A percentile compares a stretch with the other conserved stretches of the same genome.
phyloP scores from a whole-genome alignment of 352 stramenopile species.

The Peronosclerospora sorghi region DNA sequence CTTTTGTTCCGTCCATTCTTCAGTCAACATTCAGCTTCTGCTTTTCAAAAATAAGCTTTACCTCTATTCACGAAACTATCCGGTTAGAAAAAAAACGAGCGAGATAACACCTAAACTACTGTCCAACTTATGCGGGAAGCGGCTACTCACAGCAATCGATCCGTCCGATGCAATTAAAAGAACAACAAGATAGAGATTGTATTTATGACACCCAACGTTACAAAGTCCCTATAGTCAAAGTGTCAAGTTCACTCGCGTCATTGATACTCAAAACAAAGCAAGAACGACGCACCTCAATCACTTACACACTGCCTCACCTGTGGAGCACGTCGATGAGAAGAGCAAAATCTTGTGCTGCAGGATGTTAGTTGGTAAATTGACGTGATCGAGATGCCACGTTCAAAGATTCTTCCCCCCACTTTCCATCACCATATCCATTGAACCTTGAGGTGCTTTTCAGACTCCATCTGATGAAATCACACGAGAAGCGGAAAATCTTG shows the following conservation, averaged over 20 bases:
- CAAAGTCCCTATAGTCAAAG: constrained; percentile 14
- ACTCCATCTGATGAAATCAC: constrained; percentile 43
- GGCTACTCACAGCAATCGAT: constrained; percentile 16
- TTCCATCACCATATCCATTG: constrained; percentile 13
- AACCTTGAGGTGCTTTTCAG: constrained; percentile 22
- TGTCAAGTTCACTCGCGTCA: not conserved
- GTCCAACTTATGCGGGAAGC: constrained; percentile 29
- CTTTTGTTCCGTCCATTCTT: too few species aligned
- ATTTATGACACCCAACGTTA: constrained; percentile 17
- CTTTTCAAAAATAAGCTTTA: constrained; percentile 33
- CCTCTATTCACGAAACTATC: constrained; percentile 5
- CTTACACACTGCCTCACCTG: constrained; percentile 17
- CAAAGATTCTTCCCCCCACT: not conserved
- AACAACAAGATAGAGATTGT: constrained; percentile 30
- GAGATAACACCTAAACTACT: not conserved
- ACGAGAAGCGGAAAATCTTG: constrained; percentile 35
- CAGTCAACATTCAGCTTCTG: too few species aligned
- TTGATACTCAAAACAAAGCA: not conserved
- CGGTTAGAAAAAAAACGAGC: too few species aligned
- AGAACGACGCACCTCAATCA: constrained; percentile 19
- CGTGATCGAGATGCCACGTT: constrained; percentile 13
- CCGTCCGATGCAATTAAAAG: constrained; percentile 21
- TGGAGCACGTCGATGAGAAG: constrained; percentile 23
- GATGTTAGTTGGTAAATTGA: constrained; percentile 27
- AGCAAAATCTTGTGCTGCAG: constrained; percentile 26